These are phyloP conservation scores for Mycogone perniciosa DNA, from an alignment of 2,329 filamentous ascomycete species.

Conservation along the genomic window DNA sequence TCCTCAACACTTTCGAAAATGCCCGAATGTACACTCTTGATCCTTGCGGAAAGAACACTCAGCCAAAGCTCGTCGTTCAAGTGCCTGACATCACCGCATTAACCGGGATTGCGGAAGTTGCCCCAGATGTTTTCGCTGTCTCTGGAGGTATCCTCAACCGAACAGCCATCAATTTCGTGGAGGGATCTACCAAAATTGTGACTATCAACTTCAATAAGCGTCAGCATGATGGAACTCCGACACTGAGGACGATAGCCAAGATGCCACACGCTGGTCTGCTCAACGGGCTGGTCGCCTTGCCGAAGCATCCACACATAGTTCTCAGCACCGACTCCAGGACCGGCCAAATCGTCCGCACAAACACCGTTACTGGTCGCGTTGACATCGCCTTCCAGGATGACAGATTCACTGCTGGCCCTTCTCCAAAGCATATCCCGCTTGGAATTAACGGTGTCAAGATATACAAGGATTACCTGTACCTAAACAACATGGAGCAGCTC, in stretches of 20 bases:
- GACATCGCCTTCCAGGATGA: conserved; percentile 15
- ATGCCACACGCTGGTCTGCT: conserved; percentile 13
- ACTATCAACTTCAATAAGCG: conserved; percentile 12
- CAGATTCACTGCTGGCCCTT: neutral
- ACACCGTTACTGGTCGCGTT: conserved; percentile 13
- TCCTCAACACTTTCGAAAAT: conserved; percentile 15
- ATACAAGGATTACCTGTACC: conserved; percentile 16
- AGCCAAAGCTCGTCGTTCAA: conserved; percentile 10
- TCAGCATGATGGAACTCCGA: neutral
- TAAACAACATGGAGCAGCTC: conserved; percentile 15
- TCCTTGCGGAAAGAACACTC: neutral
- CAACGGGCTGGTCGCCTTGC: conserved; percentile 20
- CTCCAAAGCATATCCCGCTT: conserved; percentile 11
- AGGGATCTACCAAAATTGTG: conserved; percentile 12
- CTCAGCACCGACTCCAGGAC: conserved; percentile 18
- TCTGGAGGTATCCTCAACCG: conserved; percentile 14
- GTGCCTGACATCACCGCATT: conserved; percentile 11
- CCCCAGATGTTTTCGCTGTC: conserved; percentile 16
- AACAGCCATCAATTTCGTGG: conserved; percentile 3
- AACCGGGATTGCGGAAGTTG: conserved; percentile 17
- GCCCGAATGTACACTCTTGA: conserved; percentile 14
- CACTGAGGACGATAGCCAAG: conserved; percentile 5
- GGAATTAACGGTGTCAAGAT: conserved; percentile 19
- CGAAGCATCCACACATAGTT: conserved; percentile 11
- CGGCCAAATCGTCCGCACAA: conserved; percentile 14